These are phyloP conservation scores for Pseudognaphalium luteoalbum DNA, from an alignment of 129 eudicot species.

Conservation along the genomic window DNA sequence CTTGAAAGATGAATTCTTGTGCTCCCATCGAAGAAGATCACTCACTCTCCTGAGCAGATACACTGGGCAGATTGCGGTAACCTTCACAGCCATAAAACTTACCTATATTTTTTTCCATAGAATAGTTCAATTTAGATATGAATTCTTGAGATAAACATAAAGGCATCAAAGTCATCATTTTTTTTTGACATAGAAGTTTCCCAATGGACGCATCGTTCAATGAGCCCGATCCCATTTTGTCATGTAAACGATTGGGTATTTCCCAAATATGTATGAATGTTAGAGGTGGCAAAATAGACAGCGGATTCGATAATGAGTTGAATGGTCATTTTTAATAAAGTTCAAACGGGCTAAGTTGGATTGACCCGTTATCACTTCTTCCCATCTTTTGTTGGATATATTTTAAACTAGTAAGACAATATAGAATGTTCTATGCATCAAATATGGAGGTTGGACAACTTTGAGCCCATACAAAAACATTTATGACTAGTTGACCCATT, in stretches of 20 bases:
- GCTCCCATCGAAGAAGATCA: conserved; percentile 80
- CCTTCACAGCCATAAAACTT: conserved; percentile 80
- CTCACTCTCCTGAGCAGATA: conserved; percentile 62
- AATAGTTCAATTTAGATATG: neutral
- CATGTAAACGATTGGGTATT: neutral
- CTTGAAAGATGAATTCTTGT: conserved; percentile 46
- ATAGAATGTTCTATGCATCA: no score
- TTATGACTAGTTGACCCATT: no score
- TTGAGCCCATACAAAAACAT: no score
- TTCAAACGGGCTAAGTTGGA: neutral
- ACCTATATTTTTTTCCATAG: conserved; percentile 46
- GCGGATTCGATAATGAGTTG: neutral
- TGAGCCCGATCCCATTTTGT: neutral
- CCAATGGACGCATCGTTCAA: neutral
- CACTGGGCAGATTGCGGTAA: conserved; percentile 71
- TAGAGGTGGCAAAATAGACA: neutral
- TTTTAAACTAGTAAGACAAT: no score
- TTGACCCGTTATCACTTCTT: neutral
- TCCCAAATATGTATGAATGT: neutral
- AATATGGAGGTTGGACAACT: no score
- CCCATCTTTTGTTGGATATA: no score
- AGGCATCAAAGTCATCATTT: neutral
- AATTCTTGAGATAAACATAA: neutral
- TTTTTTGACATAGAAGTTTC: neutral
- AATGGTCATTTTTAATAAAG: neutral